phyloP scores from a whole-genome alignment of 495 filamentous ascomycete species.

The Corynascus novoguineensis region DNA sequence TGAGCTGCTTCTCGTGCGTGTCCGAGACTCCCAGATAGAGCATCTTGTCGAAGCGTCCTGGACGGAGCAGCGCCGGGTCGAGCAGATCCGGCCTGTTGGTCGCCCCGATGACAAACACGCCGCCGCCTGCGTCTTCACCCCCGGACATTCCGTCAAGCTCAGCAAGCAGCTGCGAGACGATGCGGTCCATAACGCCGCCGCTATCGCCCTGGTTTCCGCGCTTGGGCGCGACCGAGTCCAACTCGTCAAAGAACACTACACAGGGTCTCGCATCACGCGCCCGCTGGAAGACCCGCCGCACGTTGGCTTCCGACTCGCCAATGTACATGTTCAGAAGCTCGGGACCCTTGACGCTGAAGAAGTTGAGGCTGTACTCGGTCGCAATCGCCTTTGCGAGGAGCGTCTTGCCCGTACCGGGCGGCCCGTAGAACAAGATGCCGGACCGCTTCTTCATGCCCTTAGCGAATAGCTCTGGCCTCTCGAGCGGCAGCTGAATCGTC shows the following conservation, averaged over 20 bases:
- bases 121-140: conserved; percentile 72
- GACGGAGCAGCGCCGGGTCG: conserved; percentile 83
- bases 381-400: conserved; percentile 96
- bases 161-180: conserved; percentile 90
- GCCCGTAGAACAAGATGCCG: conserved; percentile 96
- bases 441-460: conserved; percentile 99
- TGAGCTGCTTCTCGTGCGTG: conserved; percentile 93
- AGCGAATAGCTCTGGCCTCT: conserved; percentile 90
- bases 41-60: conserved; percentile 98
- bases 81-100: conserved; percentile 93
- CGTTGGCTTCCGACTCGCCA: conserved; percentile 96
- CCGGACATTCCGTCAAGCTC: conserved; percentile 97
- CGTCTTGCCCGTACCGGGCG: conserved; percentile 95
- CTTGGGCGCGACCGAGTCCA: conserved; percentile 96
- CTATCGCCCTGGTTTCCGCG: conserved; percentile 96
- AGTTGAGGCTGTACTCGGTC: conserved; percentile 96
- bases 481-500: conserved; percentile 90
- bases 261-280: conserved; percentile 93
- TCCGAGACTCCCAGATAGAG: conserved; percentile 93
- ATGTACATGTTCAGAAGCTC: conserved; percentile 99
- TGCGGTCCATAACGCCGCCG: conserved; percentile 98
- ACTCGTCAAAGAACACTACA: conserved; percentile 97
- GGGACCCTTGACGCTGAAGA: conserved; percentile 97
- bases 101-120: conserved; percentile 96
- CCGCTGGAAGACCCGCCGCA: conserved; percentile 90